These are phyloP conservation scores for Aspergillus melleus DNA, from an alignment of 2,329 filamentous ascomycete genomes.

Conservation along the genomic window DNA sequence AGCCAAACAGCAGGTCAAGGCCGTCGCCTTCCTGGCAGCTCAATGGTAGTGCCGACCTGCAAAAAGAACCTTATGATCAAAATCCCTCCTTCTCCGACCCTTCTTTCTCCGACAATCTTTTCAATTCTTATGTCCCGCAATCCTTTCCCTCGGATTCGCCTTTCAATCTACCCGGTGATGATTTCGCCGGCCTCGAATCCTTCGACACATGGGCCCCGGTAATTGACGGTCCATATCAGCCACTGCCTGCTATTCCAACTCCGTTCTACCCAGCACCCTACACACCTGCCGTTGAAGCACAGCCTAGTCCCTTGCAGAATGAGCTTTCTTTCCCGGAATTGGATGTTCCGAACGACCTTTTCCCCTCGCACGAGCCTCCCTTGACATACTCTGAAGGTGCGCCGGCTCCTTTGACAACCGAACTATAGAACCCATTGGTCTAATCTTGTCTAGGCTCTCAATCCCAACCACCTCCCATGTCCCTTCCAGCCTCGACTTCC, in stretches of 20 bases:
- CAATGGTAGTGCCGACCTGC: background rate
- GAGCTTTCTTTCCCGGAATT: background rate
- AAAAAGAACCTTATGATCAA: background rate
- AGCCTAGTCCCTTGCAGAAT: constrained; percentile 2
- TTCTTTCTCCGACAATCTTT: background rate
- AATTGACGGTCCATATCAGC: background rate
- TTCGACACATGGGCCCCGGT: constrained; percentile 6
- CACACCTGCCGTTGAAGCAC: constrained; percentile 1
- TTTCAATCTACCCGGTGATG: constrained; percentile 7
- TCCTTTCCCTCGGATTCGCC: constrained; percentile 5
- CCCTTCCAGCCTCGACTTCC: background rate
- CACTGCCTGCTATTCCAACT: constrained; percentile 1
- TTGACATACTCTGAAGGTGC: constrained; percentile 3
- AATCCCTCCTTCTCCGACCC: background rate
- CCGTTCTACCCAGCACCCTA: background rate
- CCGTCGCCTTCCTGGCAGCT: constrained; percentile 2
- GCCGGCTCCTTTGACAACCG: background rate
- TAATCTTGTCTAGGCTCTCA: constrained; percentile 1
- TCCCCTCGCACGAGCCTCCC: constrained; percentile 3
- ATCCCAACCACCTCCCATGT: background rate
- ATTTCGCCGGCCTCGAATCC: constrained; percentile 8
- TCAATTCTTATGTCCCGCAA: background rate
- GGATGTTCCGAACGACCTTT: background rate
- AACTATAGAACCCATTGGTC: background rate
- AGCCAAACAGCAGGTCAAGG: background rate